phyloP scores from a whole-genome alignment of 345 rosid species.

The Brassica carinata region DNA sequence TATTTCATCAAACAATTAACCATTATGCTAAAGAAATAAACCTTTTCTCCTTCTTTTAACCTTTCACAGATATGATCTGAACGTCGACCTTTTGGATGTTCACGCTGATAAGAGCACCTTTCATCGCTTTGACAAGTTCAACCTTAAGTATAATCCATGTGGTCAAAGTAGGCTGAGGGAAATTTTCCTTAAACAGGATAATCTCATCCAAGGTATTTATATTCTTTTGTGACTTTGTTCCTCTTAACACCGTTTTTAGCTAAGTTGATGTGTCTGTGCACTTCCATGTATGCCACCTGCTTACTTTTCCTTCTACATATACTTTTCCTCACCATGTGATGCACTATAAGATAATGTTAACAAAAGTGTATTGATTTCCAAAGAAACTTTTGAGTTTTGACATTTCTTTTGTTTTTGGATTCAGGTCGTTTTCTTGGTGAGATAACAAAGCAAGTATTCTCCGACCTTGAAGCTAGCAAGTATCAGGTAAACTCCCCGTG shows the following conservation, averaged over 20 bases:
- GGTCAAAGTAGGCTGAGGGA: conserved; percentile 99
- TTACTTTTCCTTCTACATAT: neutral
- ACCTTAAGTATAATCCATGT: conserved; percentile 98
- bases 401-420: conserved; percentile 13
- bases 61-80: conserved; percentile 78
- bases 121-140: conserved; percentile 99
- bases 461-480: conserved; percentile 55
- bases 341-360: neutral
- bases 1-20: neutral
- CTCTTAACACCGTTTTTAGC: neutral
- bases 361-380: neutral
- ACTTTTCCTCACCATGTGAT: neutral
- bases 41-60: neutral
- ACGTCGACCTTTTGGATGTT: conserved; percentile 97
- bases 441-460: conserved; percentile 88
- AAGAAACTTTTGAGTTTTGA: neutral
- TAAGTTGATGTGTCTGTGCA: neutral
- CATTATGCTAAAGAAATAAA: conserved; percentile 2
- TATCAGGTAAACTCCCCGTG: conserved; percentile 54
- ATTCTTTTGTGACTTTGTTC: neutral
- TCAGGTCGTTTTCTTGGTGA: conserved; percentile 97
- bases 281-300: neutral
- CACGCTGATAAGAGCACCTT: conserved; percentile 99
- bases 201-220: conserved; percentile 87
- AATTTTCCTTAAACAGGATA: conserved; percentile 98